Percentiles rank a stretch among this genome's conserved stretches.
phyloP scores from a whole-genome alignment of 2,329 filamentous ascomycete species.

The Penicillium janthinellum region DNA sequence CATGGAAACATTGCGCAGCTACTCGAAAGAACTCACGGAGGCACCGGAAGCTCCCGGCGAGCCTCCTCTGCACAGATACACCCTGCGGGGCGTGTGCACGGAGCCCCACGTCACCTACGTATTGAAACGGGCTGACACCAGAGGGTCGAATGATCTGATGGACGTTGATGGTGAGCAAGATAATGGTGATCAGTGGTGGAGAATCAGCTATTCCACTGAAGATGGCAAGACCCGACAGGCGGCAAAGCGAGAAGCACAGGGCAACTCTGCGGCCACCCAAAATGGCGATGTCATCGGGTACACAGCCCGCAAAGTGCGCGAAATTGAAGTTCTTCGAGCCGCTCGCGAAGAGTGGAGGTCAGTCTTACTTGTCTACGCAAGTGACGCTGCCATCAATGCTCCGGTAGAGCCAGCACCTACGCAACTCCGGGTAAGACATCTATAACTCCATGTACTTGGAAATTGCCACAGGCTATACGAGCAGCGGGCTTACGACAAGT shows the following conservation, averaged over 20 bases:
- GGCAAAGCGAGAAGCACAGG: constrained; percentile 24
- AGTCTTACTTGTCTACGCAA: constrained; percentile 63
- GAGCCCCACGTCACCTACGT: constrained; percentile 61
- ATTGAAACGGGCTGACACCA: constrained; percentile 41
- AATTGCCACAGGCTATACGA: no score
- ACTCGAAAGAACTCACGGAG: constrained; percentile 51
- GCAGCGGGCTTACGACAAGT: constrained; percentile 16
- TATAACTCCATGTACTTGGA: background rate
- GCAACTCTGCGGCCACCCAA: constrained; percentile 22
- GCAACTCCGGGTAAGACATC: constrained; percentile 41
- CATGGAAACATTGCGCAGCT: constrained; percentile 44
- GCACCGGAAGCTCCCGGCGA: constrained; percentile 44
- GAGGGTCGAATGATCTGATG: constrained; percentile 29
- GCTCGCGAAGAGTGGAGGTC: constrained; percentile 55
- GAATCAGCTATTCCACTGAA: constrained; percentile 53
- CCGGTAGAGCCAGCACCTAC: constrained; percentile 34
- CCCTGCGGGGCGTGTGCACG: constrained; percentile 61
- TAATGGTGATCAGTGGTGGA: constrained; percentile 58
- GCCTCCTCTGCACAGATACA: constrained; percentile 53
- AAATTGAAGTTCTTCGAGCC: constrained; percentile 58
- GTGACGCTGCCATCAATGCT: constrained; percentile 48
- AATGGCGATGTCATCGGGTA: constrained; percentile 43
- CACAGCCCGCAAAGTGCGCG: constrained; percentile 47
- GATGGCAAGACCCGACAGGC: constrained; percentile 43
- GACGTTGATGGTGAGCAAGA: constrained; percentile 31